A percentile compares a stretch with the other conserved stretches of the same genome.
These are phyloP conservation scores for Pseudogymnoascus sp. DNA, from an alignment of 2,329 filamentous ascomycete species.

Conservation along the genomic window DNA sequence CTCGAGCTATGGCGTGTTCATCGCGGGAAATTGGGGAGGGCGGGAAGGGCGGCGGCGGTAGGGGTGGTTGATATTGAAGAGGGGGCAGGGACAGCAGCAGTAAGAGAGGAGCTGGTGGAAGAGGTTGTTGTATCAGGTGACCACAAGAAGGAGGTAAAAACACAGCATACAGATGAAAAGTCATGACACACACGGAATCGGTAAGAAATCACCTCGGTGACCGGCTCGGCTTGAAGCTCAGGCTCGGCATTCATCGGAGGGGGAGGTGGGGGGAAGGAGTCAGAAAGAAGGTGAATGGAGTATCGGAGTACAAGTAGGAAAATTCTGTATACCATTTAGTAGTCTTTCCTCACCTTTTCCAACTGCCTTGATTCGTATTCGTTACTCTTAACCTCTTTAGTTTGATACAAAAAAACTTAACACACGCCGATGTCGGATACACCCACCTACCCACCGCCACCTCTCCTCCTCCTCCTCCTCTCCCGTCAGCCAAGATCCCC, in stretches of 20 bases:
- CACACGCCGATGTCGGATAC: background rate
- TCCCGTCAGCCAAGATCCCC: no score
- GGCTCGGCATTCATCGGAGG: background rate
- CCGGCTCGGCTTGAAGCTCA: background rate
- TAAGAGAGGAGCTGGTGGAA: background rate
- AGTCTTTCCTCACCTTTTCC: background rate
- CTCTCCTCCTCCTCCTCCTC: background rate
- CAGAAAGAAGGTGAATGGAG: background rate
- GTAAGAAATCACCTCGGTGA: background rate
- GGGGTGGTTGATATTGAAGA: background rate
- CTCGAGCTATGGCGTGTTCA: conserved; percentile 21
- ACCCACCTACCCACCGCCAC: background rate
- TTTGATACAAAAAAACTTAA: no score
- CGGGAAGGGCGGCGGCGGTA: background rate
- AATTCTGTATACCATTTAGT: background rate
- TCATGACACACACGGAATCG: background rate
- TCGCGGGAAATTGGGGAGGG: background rate
- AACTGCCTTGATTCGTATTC: background rate
- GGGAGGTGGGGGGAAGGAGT: background rate
- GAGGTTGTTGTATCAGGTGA: background rate
- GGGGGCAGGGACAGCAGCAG: no score
- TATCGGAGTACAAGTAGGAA: background rate
- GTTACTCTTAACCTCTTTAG: background rate
- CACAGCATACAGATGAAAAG: background rate
- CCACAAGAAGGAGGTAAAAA: background rate